A percentile compares a stretch with the other conserved stretches of the same genome.
phyloP scores from a whole-genome alignment of 805 yeast species.

The Grigorovia humatica region DNA sequence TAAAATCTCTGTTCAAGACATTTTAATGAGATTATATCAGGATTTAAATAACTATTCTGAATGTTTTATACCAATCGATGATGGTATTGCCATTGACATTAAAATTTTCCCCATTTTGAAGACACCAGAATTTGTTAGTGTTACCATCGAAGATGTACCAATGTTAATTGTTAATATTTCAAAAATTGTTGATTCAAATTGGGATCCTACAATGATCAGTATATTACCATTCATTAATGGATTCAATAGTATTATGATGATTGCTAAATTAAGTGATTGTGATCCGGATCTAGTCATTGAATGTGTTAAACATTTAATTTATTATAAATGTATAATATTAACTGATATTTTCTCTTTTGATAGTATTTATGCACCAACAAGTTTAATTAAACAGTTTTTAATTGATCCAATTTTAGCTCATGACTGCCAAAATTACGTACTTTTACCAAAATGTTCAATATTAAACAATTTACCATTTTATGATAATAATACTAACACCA shows the following conservation, averaged over 20 bases:
- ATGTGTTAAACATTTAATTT: constrained; percentile 84
- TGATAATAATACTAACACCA: neutral
- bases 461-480: constrained; percentile 27
- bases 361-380: constrained; percentile 83
- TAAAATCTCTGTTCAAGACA: constrained; percentile 50
- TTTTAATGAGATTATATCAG: constrained; percentile 84
- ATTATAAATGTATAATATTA: constrained; percentile 75
- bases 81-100: constrained; percentile 81
- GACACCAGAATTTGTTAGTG: constrained; percentile 59
- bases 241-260: constrained; percentile 65
- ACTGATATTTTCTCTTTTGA: constrained; percentile 83
- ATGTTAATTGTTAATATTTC: constrained; percentile 72
- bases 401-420: constrained; percentile 54
- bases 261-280: constrained; percentile 71
- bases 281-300: constrained; percentile 69
- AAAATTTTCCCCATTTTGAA: constrained; percentile 85
- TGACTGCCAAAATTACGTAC: constrained; percentile 81
- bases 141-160: constrained; percentile 82
- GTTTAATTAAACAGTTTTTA: constrained; percentile 58
- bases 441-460: constrained; percentile 30
- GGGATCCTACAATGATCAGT: constrained; percentile 96
- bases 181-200: constrained; percentile 70
- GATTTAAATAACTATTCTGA: constrained; percentile 93
- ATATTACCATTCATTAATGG: constrained; percentile 85
- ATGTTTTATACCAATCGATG: constrained; percentile 87